A percentile compares a stretch with the other conserved stretches of the same genome.
Evolutionary conservation across 2,329 filamentous ascomycete genomes (phyloP).

Genomic region (Aspergillus fumigatiaffinis): DNA sequence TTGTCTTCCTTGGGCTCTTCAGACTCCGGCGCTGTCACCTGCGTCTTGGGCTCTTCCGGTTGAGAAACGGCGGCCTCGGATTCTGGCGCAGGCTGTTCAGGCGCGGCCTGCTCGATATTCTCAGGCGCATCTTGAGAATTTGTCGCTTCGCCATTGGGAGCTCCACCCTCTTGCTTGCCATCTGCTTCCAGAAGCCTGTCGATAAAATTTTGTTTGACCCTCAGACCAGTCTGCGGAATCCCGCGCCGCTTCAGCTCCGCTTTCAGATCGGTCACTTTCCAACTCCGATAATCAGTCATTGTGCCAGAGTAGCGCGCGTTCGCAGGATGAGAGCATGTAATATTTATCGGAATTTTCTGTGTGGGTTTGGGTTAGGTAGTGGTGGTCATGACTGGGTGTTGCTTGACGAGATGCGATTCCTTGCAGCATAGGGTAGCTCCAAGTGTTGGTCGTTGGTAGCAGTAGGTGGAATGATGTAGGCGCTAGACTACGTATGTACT

Average conservation of each 20-base stretch:
- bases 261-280: slow-evolving; percentile 72
- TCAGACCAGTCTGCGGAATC: slow-evolving; percentile 66
- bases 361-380: slow-evolving; percentile 1
- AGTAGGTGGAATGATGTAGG: slow-evolving; percentile 13
- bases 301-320: slow-evolving; percentile 11
- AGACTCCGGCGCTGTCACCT: slow-evolving; percentile 5
- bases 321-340: slow-evolving; percentile 3
- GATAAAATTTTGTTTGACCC: slow-evolving; percentile 62
- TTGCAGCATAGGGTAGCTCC: slow-evolving; percentile 8
- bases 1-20: slow-evolving; percentile 12
- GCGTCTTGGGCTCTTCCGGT: neutral
- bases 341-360: neutral
- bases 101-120: slow-evolving; percentile 9
- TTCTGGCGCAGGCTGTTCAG: slow-evolving; percentile 7
- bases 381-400: slow-evolving; percentile 8
- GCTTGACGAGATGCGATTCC: slow-evolving; percentile 8
- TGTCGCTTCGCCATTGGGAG: slow-evolving; percentile 18
- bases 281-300: slow-evolving; percentile 54
- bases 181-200: slow-evolving; percentile 55
- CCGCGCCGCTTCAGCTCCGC: slow-evolving; percentile 69
- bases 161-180: slow-evolving; percentile 28
- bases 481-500: slow-evolving; percentile 8
- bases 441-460: slow-evolving; percentile 1
- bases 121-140: slow-evolving; percentile 13
- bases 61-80: slow-evolving; percentile 4